Percentiles rank a stretch among this genome's conserved stretches.
Evolutionary conservation across 2,329 filamentous ascomycete species (phyloP).

Genomic region (Xylaria sp.): DNA sequence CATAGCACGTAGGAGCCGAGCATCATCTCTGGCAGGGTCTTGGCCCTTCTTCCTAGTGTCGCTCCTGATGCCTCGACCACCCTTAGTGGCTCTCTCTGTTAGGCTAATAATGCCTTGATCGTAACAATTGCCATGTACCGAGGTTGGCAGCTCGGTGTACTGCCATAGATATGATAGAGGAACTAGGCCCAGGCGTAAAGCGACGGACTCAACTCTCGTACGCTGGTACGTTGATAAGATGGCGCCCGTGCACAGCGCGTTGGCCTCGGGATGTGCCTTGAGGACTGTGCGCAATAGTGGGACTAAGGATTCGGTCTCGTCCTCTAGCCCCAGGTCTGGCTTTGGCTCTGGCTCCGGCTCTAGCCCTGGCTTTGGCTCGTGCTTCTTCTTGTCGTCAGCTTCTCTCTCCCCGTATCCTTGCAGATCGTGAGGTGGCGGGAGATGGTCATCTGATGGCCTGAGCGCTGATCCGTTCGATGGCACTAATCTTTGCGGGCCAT

Average conservation of each 20-base stretch:
- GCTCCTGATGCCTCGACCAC: constrained; percentile 30
- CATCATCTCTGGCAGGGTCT: constrained; percentile 45
- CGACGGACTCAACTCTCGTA: constrained; percentile 92
- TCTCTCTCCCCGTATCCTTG: constrained; percentile 1
- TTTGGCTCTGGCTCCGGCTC: constrained; percentile 31
- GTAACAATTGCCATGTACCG: background rate
- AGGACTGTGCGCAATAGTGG: constrained; percentile 73
- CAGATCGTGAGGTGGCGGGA: constrained; percentile 2
- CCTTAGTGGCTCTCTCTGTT: constrained; percentile 36
- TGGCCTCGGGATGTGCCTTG: constrained; percentile 74
- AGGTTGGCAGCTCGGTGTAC: constrained; percentile 67
- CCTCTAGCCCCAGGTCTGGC: constrained; percentile 45
- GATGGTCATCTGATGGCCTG: constrained; percentile 5
- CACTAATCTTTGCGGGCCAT: constrained; percentile 7
- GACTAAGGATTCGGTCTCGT: constrained; percentile 89
- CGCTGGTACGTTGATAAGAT: constrained; percentile 96
- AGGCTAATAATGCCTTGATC: background rate
- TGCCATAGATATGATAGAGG: constrained; percentile 93
- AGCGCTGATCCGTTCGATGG: constrained; percentile 3
- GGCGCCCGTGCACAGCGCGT: constrained; percentile 87
- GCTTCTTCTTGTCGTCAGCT: constrained; percentile 30
- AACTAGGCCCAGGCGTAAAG: constrained; percentile 78
- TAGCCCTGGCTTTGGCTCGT: constrained; percentile 17
- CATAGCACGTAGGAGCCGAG: constrained; percentile 81
- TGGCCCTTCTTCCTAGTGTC: background rate